Evolutionary conservation across 305 asterid species (phyloP), one percentile per base, ranked within the genome.

Genomic region (Stenogyne calaminthoides): DNA sequence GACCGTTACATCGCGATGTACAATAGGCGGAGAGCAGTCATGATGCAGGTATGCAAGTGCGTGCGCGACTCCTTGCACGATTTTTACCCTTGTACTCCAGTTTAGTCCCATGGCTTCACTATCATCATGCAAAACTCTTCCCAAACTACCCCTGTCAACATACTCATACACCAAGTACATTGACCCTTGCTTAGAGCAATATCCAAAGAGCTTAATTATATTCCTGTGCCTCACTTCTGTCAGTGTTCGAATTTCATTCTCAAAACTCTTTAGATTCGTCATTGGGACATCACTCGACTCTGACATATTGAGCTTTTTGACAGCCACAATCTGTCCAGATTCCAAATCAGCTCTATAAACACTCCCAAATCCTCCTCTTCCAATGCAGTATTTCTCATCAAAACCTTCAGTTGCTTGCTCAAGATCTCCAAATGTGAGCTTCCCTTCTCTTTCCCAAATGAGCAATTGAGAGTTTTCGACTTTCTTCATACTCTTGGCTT

Each of bases 31-130:
- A 65, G 88, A 77, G 87, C 98, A 89, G 71, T 93, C 97, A 66
- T 89, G 89, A 69, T 93, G 98, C 81, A 93, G 86, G 88, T 93
- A 93, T 56, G 98, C 91, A 22, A 93, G 96, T 22, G 98, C 97
- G 73, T 93, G 92, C 60, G 97, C 97, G 75, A 93, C 78, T 67
- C 98, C 98, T 76, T 67, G 89, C 52, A 93, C 85, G 15, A 93
- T 89, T 52, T 72, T 87, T 49, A 91, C 85, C 84, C 98, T 89
- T 18, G 72, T 76, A 0, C 71, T 72, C 98, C 97, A 93, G 78
- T 70, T 77, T 47, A 93, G 75, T 29, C 88, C 86, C 9, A 60
- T 3, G 72, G 89, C 91, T 81, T 81, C 87, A 51, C 20, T 73
- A 49, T 88, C 87, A 64, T 85, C 80, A 61, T 79, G 69, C 71